Conservation (phyloP, 1,284 basidiomycete species). For the Hemileccinum hortonii region DNA sequence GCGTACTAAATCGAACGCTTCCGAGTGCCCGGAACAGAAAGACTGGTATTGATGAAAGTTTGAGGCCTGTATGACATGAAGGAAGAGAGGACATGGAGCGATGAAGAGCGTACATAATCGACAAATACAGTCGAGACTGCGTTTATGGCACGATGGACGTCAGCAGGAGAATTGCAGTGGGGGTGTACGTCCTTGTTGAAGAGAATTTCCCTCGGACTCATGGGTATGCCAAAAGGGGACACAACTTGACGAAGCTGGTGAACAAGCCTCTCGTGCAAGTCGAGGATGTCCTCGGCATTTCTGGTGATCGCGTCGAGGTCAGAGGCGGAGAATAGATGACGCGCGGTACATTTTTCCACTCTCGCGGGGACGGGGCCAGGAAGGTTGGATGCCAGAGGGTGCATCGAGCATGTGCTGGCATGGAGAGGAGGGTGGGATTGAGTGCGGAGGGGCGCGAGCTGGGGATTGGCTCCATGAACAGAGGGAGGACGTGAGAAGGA, state of each 20-base stretch:
- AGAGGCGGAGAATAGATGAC: conserved; percentile 51
- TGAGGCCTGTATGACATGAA: conserved; percentile 52
- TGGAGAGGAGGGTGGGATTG: conserved; percentile 23
- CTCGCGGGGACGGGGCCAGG: conserved; percentile 24
- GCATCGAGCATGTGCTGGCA: neutral
- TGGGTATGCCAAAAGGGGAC: conserved; percentile 49
- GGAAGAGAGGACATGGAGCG: neutral
- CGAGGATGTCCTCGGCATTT: conserved; percentile 73
- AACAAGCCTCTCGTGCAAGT: conserved; percentile 72
- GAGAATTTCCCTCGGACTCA: conserved; percentile 28
- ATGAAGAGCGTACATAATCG: conserved; percentile 52
- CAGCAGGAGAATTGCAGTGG: conserved; percentile 1
- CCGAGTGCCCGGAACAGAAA: conserved; percentile 83
- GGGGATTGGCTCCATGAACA: conserved; percentile 23
- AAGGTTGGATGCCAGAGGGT: conserved; percentile 10
- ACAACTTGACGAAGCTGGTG: conserved; percentile 57
- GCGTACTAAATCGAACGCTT: conserved; percentile 73
- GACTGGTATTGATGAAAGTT: conserved; percentile 76
- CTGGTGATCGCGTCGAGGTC: conserved; percentile 63
- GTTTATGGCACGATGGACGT: conserved; percentile 47
- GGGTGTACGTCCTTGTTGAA: conserved; percentile 12
- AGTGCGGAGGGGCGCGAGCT: conserved; percentile 16
- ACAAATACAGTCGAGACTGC: conserved; percentile 63
- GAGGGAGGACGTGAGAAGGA: conserved; percentile 37
- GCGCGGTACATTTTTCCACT: conserved; percentile 37